A percentile compares a stretch with the other conserved stretches of the same genome.
Evolutionary conservation across 2,329 filamentous ascomycete species (phyloP).

Genomic region (Aspergillus brasiliensis): DNA sequence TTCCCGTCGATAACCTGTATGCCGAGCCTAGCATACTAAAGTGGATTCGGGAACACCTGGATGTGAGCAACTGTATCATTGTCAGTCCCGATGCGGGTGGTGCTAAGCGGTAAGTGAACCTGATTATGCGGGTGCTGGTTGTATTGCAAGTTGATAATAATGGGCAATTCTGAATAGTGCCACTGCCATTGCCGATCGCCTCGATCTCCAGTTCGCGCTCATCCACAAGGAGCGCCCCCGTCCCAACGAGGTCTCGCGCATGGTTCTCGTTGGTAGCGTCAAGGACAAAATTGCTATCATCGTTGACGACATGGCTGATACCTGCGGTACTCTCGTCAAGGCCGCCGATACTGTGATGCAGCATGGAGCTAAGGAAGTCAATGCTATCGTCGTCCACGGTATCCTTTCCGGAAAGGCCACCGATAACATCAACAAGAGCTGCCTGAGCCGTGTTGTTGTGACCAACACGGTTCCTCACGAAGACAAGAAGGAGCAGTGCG

Average conservation of each 20-base stretch:
- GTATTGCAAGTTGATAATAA: not conserved
- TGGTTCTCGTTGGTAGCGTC: constrained; percentile 96
- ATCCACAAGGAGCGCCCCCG: constrained; percentile 95
- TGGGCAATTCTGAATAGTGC: constrained; percentile 55
- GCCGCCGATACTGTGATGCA: constrained; percentile 86
- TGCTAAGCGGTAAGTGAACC: constrained; percentile 70
- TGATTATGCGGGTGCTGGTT: not conserved
- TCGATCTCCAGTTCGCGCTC: constrained; percentile 87
- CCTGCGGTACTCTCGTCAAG: constrained; percentile 85
- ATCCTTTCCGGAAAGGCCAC: constrained; percentile 88
- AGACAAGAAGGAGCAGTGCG: constrained; percentile 77
- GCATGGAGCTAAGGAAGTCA: constrained; percentile 82
- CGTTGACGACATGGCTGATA: constrained; percentile 97
- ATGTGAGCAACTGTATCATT: constrained; percentile 82
- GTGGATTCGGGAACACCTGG: constrained; percentile 86
- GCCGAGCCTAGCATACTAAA: constrained; percentile 88
- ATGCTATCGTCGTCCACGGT: constrained; percentile 93
- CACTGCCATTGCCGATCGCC: constrained; percentile 86
- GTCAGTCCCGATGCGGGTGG: constrained; percentile 94
- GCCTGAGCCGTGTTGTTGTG: constrained; percentile 77
- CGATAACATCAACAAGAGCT: constrained; percentile 77
- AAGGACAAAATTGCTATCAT: constrained; percentile 89
- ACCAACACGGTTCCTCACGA: constrained; percentile 85
- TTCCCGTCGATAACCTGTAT: constrained; percentile 79
- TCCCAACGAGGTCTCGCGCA: constrained; percentile 87